Conservation (phyloP, 169 alveolate species). For the Eimeria falciformis region DNA sequence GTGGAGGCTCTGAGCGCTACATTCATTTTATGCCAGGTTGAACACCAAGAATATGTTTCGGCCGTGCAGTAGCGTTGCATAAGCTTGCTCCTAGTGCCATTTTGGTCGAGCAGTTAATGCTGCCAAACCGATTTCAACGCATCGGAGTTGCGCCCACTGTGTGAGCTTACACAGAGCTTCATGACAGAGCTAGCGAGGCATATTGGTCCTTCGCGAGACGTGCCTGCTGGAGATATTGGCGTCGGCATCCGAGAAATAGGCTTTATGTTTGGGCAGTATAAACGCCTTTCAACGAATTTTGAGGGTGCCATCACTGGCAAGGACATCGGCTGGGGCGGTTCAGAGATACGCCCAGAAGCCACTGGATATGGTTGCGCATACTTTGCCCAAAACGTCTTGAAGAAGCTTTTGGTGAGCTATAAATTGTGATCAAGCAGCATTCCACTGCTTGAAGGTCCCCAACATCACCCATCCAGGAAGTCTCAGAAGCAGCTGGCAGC, state of each 20-base stretch:
- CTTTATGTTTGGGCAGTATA: constrained; percentile 90
- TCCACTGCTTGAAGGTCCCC: too few species aligned
- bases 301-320: constrained; percentile 91
- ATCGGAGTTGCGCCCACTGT: too few species aligned
- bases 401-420: not conserved
- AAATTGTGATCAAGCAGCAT: not conserved
- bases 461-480: too few species aligned
- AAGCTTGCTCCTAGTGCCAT: too few species aligned
- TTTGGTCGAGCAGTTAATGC: too few species aligned
- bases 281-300: constrained; percentile 72
- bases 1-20: too few species aligned
- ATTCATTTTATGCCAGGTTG: too few species aligned
- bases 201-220: constrained; percentile 89
- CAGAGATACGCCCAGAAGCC: constrained; percentile 90
- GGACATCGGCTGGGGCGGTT: constrained; percentile 90
- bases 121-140: too few species aligned
- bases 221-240: constrained; percentile 94
- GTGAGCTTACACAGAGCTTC: constrained; percentile 23
- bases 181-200: constrained; percentile 84
- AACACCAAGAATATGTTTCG: too few species aligned
- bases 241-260: constrained; percentile 92
- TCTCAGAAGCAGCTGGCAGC: too few species aligned
- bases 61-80: too few species aligned
- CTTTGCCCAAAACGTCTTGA: constrained; percentile 82
- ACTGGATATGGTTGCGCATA: constrained; percentile 92